Conservation (phyloP, 2,329 filamentous ascomycete genomes). For the Penicillium corylophilum region DNA sequence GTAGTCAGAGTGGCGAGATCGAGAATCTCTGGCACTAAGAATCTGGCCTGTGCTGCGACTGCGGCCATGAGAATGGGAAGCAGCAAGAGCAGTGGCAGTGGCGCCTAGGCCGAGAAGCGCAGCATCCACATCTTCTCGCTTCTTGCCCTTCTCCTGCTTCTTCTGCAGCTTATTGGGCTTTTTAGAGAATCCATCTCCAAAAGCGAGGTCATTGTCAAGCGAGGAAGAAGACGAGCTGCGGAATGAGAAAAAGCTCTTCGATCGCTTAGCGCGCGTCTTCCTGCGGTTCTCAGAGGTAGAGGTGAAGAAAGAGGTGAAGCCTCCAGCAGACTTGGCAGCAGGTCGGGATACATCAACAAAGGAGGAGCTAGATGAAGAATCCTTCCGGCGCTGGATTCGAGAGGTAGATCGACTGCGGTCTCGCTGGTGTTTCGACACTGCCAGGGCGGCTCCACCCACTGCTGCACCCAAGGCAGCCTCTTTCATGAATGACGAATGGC, state of each 20-base stretch:
- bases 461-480: constrained; percentile 41
- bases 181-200: constrained; percentile 57
- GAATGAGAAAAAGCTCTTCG: constrained; percentile 57
- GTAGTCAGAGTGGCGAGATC: constrained; percentile 27
- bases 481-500: constrained; percentile 29
- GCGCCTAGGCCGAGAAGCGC: constrained; percentile 51
- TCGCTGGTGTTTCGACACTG: constrained; percentile 24
- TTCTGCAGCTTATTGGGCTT: constrained; percentile 35
- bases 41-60: constrained; percentile 37
- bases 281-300: constrained; percentile 56
- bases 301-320: constrained; percentile 64
- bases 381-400: constrained; percentile 32
- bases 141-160: constrained; percentile 28
- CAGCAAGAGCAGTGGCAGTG: constrained; percentile 48
- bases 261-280: constrained; percentile 45
- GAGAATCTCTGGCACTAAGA: constrained; percentile 30
- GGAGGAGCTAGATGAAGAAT: constrained; percentile 58
- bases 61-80: constrained; percentile 35
- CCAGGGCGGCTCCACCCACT: constrained; percentile 29
- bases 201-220: constrained; percentile 67
- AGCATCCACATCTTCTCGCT: constrained; percentile 42
- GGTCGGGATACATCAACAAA: constrained; percentile 65
- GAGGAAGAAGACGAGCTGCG: constrained; percentile 67
- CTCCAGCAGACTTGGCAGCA: constrained; percentile 51
- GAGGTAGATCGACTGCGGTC: constrained; percentile 39